These are phyloP conservation scores for Apiotrichum laibachii DNA, from an alignment of 1,284 basidiomycete genomes.

Conservation along the genomic window DNA sequence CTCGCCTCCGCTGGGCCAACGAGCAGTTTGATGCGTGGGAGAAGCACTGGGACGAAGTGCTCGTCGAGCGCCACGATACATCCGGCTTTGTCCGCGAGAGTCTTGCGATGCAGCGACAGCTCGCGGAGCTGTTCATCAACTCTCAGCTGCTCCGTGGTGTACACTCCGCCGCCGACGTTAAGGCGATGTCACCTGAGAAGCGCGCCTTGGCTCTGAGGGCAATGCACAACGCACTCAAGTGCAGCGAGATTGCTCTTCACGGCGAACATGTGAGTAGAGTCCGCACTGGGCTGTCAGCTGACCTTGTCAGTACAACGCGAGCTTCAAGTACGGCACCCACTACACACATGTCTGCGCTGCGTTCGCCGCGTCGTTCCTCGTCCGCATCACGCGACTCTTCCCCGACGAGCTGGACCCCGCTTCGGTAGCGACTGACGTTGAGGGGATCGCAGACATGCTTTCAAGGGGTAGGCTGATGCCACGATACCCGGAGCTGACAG, in stretches of 20 bases:
- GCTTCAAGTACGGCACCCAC: constrained; percentile 67
- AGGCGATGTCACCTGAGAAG: constrained; percentile 25
- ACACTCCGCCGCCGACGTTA: constrained; percentile 23
- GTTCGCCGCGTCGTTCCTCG: constrained; percentile 76
- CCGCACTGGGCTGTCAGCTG: constrained; percentile 54
- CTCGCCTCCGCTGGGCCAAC: constrained; percentile 30
- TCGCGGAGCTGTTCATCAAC: constrained; percentile 29
- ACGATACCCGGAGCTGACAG: neutral
- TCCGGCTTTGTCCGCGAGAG: constrained; percentile 26
- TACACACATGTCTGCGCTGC: constrained; percentile 72
- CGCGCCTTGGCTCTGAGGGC: constrained; percentile 28
- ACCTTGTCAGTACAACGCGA: constrained; percentile 66
- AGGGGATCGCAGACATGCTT: constrained; percentile 66
- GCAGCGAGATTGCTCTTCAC: constrained; percentile 24
- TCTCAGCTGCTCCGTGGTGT: constrained; percentile 30
- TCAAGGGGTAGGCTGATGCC: constrained; percentile 59
- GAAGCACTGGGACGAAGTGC: constrained; percentile 28
- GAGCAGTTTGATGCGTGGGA: constrained; percentile 33
- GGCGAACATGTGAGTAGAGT: constrained; percentile 12
- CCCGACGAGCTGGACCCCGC: constrained; percentile 72
- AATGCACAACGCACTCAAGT: constrained; percentile 28
- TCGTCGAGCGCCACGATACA: constrained; percentile 11
- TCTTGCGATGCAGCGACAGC: constrained; percentile 19
- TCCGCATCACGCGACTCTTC: constrained; percentile 75
- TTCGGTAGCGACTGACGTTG: constrained; percentile 68